phyloP scores from a whole-genome alignment of 1,284 basidiomycete genomes.

The Cryptococcus amylolentus region DNA sequence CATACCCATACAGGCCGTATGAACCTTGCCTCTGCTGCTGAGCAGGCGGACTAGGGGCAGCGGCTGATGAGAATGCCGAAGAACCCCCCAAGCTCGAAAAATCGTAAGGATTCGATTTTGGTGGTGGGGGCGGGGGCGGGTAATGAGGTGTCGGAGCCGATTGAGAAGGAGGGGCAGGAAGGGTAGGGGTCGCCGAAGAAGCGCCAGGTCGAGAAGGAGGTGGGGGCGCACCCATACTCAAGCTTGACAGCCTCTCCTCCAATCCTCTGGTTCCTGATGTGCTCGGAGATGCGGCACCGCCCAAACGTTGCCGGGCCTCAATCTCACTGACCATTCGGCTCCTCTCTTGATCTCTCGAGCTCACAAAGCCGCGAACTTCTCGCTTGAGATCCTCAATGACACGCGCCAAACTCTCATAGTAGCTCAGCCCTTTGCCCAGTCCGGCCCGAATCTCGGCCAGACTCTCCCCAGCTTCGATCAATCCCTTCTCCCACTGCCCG shows the following conservation, averaged over 20 bases:
- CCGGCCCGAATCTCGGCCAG: slow-evolving; percentile 86
- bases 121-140: slow-evolving; percentile 30
- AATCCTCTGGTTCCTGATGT: slow-evolving; percentile 24
- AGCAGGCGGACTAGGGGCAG: slow-evolving; percentile 5
- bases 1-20: slow-evolving; percentile 6
- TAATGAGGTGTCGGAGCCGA: slow-evolving; percentile 13
- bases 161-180: slow-evolving; percentile 18
- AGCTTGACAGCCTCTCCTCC: slow-evolving; percentile 30
- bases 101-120: slow-evolving; percentile 39
- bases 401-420: slow-evolving; percentile 77
- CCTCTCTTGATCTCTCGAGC: slow-evolving; percentile 66
- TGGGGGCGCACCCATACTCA: slow-evolving; percentile 31
- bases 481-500: slow-evolving; percentile 66
- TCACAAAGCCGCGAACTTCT: slow-evolving; percentile 63
- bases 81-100: slow-evolving; percentile 30
- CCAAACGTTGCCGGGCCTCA: slow-evolving; percentile 56
- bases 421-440: slow-evolving; percentile 78
- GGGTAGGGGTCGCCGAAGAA: slow-evolving; percentile 9
- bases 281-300: slow-evolving; percentile 13
- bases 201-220: slow-evolving; percentile 19
- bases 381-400: slow-evolving; percentile 61
- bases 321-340: slow-evolving; percentile 64
- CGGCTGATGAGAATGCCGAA: slow-evolving; percentile 27
- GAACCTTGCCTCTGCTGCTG: slow-evolving; percentile 12
- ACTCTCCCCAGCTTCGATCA: slow-evolving; percentile 70